These are phyloP conservation scores for Boechera stricta DNA, from an alignment of 345 rosid genomes.

Conservation along the genomic window DNA sequence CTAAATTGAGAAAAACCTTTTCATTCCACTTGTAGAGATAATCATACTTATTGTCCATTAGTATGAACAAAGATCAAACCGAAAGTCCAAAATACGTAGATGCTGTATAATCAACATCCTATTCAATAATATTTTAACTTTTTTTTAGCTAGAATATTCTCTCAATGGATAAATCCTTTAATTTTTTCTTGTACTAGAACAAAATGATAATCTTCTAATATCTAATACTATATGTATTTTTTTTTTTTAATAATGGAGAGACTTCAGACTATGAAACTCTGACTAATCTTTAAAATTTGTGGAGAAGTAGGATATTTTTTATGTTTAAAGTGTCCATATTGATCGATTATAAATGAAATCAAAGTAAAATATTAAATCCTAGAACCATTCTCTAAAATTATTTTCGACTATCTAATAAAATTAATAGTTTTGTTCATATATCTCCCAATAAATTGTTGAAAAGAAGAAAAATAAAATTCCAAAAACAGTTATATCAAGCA, in stretches of 20 bases:
- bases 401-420: neutral
- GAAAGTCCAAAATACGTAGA: slow-evolving; percentile 1
- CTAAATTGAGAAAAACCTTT: slow-evolving; percentile 6
- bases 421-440: neutral
- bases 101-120: neutral
- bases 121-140: neutral
- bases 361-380: neutral
- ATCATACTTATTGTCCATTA: neutral
- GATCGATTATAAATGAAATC: neutral
- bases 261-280: neutral
- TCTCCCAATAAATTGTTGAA: neutral
- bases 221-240: neutral
- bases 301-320: neutral
- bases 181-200: neutral
- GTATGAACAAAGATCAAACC: slow-evolving; percentile 18
- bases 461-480: neutral
- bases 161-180: neutral
- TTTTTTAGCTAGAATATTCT: neutral
- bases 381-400: neutral
- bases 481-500: slow-evolving; percentile 27
- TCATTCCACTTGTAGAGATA: neutral
- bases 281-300: neutral
- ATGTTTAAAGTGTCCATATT: neutral
- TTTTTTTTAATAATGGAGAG: neutral
- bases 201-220: neutral